Conservation (phyloP, 2,329 filamentous ascomycete species). For the Diplocarpon rosae region DNA sequence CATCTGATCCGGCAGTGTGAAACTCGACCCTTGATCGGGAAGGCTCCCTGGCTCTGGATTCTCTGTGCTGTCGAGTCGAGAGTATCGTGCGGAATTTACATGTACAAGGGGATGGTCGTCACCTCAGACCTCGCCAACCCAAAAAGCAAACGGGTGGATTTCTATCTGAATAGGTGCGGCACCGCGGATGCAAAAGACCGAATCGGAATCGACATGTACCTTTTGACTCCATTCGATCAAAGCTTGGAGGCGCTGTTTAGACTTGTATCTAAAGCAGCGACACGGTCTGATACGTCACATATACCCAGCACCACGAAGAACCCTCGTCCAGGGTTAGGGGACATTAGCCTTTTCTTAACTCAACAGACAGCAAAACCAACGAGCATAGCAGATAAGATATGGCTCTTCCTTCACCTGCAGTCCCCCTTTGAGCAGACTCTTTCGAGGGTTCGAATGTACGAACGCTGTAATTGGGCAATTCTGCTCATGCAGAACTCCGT, state of each 20-base stretch:
- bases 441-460: no score
- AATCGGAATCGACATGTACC: background rate
- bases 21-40: constrained; percentile 3
- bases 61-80: constrained; percentile 3
- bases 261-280: constrained; percentile 4
- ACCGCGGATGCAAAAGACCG: constrained; percentile 10
- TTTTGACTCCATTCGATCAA: constrained; percentile 3
- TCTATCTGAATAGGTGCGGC: constrained; percentile 7
- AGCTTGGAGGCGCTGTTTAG: background rate
- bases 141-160: constrained; percentile 5
- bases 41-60: background rate
- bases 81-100: background rate
- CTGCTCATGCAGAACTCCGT: no score
- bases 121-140: background rate
- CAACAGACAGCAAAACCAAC: no score
- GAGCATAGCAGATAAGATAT: no score
- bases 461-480: no score
- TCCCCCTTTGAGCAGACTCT: no score
- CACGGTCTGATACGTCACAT: constrained; percentile 2
- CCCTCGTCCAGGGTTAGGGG: background rate
- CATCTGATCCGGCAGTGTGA: constrained; percentile 3
- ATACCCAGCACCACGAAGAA: background rate
- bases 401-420: no score
- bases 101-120: background rate
- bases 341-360: no score